Conservation (phyloP, 2,329 filamentous ascomycete genomes). For the Didymella pomorum region DNA sequence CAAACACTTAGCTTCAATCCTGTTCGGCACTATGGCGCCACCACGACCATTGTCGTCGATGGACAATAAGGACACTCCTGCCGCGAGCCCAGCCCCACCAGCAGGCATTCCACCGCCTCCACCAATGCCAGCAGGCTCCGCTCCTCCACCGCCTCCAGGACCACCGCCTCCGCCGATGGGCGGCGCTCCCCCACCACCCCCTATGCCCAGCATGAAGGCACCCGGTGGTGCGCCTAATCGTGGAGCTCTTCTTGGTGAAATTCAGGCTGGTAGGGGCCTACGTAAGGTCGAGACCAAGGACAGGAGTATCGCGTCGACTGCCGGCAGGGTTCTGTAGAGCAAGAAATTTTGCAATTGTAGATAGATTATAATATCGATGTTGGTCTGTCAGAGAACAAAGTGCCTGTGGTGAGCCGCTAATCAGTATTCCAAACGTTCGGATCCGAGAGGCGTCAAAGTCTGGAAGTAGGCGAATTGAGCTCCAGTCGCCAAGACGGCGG, state of each 20-base stretch:
- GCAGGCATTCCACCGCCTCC: conserved; percentile 61
- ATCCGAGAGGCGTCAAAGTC: neutral
- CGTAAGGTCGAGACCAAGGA: conserved; percentile 93
- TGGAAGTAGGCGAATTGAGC: too few species aligned
- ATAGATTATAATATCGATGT: conserved; percentile 26
- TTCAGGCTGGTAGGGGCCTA: conserved; percentile 78
- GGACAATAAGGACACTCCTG: conserved; percentile 68
- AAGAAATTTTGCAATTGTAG: conserved; percentile 21
- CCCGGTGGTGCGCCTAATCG: conserved; percentile 49
- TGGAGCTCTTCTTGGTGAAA: conserved; percentile 78
- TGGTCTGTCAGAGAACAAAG: conserved; percentile 1
- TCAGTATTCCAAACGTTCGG: neutral
- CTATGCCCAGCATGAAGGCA: conserved; percentile 54
- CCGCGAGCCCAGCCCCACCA: conserved; percentile 53
- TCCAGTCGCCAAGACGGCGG: neutral
- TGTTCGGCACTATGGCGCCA: conserved; percentile 97
- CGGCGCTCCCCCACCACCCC: conserved; percentile 47
- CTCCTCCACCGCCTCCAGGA: conserved; percentile 57
- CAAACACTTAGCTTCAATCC: conserved; percentile 89
- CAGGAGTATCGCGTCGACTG: conserved; percentile 73
- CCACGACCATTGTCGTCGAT: conserved; percentile 86
- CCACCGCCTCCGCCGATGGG: conserved; percentile 56
- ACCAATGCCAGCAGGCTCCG: conserved; percentile 56
- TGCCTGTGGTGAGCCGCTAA: neutral
- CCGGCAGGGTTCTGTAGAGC: conserved; percentile 71